Percentiles rank a stretch among this genome's conserved stretches.
phyloP scores from a whole-genome alignment of 352 stramenopile species.

The Globisporangium apiculatum region DNA sequence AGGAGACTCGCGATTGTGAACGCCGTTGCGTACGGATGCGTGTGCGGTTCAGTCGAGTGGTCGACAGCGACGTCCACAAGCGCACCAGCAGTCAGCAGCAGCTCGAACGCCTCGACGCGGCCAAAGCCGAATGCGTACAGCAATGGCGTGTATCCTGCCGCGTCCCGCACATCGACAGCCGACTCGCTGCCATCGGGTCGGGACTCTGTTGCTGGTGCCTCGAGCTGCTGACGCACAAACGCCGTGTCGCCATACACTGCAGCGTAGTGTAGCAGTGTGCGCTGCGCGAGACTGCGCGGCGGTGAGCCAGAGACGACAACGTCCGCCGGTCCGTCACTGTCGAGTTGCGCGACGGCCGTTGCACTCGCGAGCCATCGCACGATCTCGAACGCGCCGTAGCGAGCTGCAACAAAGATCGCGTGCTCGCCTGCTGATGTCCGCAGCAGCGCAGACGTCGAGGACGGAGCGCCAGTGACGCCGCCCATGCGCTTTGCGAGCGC shows the following conservation, averaged over 20 bases:
- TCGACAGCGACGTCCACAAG: conserved; percentile 27
- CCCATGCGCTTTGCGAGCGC: conserved; percentile 20
- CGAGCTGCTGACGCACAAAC: conserved; percentile 12
- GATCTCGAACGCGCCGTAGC: conserved; percentile 28
- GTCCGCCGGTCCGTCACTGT: neutral
- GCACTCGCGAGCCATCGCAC: conserved; percentile 45
- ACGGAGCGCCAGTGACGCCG: neutral
- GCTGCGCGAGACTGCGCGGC: conserved; percentile 19
- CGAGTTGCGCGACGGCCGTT: conserved; percentile 11
- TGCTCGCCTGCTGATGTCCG: conserved; percentile 24
- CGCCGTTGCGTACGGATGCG: conserved; percentile 37
- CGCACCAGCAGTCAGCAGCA: conserved; percentile 25
- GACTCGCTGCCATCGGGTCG: neutral
- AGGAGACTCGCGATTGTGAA: conserved; percentile 43
- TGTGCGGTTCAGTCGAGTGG: conserved; percentile 31
- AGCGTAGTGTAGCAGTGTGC: conserved; percentile 44
- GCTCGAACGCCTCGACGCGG: conserved; percentile 20
- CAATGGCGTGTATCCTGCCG: conserved; percentile 36
- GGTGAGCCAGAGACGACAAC: neutral
- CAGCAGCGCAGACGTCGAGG: conserved; percentile 15
- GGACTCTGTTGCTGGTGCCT: neutral
- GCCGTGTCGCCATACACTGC: conserved; percentile 34
- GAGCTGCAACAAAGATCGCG: conserved; percentile 41
- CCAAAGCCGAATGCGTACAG: conserved; percentile 56
- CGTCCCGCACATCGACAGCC: conserved; percentile 28